These are phyloP conservation scores for Phlyctochytrium planicorne DNA, from an alignment of 192 early-diverging fungal genomes.

Conservation along the genomic window DNA sequence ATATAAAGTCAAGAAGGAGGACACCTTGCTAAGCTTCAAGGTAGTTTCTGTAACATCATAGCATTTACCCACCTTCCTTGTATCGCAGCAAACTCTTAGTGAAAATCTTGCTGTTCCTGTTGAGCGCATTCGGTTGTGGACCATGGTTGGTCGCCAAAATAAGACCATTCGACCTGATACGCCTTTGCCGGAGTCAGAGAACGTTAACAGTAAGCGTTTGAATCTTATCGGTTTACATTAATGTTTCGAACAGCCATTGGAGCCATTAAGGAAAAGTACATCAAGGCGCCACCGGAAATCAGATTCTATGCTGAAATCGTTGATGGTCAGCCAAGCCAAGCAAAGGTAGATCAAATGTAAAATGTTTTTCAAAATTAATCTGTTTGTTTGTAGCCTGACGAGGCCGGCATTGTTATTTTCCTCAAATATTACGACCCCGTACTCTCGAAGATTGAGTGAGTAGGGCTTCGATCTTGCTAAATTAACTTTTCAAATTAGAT, in stretches of 20 bases:
- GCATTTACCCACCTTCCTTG: too few species aligned
- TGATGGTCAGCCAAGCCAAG: constrained; percentile 6
- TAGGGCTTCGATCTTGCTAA: too few species aligned
- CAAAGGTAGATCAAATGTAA: too few species aligned
- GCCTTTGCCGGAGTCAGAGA: constrained; percentile 56
- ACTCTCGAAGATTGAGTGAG: constrained; percentile 57
- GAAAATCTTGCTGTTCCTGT: constrained; percentile 40
- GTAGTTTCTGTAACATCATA: too few species aligned
- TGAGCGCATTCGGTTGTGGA: constrained; percentile 78
- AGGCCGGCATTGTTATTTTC: constrained; percentile 70
- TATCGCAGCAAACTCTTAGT: constrained; percentile 40
- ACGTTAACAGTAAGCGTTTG: constrained; percentile 39
- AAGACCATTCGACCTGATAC: constrained; percentile 82
- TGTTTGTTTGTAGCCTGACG: too few species aligned
- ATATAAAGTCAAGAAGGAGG: constrained; percentile 56
- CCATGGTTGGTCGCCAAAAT: constrained; percentile 85
- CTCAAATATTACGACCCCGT: constrained; percentile 81
- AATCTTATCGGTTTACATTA: constrained; percentile 5
- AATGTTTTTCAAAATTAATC: too few species aligned
- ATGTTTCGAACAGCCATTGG: constrained; percentile 30
- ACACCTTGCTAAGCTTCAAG: constrained; percentile 47
- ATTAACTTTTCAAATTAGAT: too few species aligned
- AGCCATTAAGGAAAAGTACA: constrained; percentile 25
- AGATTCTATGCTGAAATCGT: constrained; percentile 43
- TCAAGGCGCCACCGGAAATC: constrained; percentile 31